A percentile compares a stretch with the other conserved stretches of the same genome.
These are phyloP conservation scores for Cytospora piceicola DNA, from an alignment of 2,329 filamentous ascomycete species.

Conservation along the genomic window DNA sequence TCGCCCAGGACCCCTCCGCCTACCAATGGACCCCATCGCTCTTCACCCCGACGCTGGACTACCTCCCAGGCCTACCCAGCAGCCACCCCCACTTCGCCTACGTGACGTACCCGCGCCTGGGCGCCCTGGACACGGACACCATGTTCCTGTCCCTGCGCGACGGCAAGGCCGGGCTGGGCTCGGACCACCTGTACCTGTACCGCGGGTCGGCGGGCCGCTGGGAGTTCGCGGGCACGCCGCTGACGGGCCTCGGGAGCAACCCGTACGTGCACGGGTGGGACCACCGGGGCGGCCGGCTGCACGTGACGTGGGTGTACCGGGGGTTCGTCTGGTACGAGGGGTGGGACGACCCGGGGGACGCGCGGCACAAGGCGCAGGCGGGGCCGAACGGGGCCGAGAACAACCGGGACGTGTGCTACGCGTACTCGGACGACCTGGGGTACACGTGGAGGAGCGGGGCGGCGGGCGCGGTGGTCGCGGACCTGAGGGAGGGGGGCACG, in stretches of 20 bases:
- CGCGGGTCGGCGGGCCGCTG: constrained; percentile 42
- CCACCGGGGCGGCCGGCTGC: constrained; percentile 41
- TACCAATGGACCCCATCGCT: constrained; percentile 41
- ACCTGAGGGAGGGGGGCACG: constrained; percentile 41
- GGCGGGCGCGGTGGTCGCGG: constrained; percentile 42
- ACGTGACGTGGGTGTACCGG: constrained; percentile 55
- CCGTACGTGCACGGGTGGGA: constrained; percentile 56
- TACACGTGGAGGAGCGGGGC: constrained; percentile 47
- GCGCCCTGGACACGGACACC: constrained; percentile 41
- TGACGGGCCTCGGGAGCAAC: constrained; percentile 51
- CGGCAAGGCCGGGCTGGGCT: constrained; percentile 53
- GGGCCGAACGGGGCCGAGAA: constrained; percentile 50
- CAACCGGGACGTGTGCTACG: constrained; percentile 55
- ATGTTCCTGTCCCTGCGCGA: constrained; percentile 55
- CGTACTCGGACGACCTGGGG: constrained; percentile 50
- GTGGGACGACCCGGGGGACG: constrained; percentile 47
- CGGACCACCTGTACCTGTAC: constrained; percentile 54
- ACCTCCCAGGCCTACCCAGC: constrained; percentile 42
- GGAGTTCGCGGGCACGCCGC: constrained; percentile 45
- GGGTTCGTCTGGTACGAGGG: constrained; percentile 50
- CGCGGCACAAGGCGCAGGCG: constrained; percentile 47
- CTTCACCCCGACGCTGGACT: constrained; percentile 44
- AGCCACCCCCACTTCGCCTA: constrained; percentile 40
- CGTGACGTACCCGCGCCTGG: constrained; percentile 56
- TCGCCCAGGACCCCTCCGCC: constrained; percentile 40